Evolutionary conservation across 108 stramenopile genomes (phyloP).

Genomic region (Skeletonema tropicum): DNA sequence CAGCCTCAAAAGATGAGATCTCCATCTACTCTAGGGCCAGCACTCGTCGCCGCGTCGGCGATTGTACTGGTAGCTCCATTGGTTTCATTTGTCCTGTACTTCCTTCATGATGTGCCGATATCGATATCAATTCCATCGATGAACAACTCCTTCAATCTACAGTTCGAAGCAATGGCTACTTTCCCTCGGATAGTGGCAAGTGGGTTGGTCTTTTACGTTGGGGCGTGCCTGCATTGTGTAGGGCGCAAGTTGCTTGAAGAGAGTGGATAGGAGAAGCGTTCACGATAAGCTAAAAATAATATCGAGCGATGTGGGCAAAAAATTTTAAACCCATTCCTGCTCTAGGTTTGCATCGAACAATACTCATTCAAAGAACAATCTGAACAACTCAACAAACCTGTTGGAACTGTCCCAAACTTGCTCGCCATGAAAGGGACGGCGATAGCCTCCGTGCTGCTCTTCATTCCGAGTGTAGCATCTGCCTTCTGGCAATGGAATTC

Average conservation of each 20-base stretch:
- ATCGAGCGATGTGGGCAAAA: too few species aligned
- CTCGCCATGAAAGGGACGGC: neutral
- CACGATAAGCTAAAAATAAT: too few species aligned
- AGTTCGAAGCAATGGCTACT: neutral
- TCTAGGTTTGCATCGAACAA: neutral
- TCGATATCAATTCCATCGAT: constrained; percentile 1
- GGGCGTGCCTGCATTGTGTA: neutral
- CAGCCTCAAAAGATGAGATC: neutral
- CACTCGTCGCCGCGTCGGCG: neutral
- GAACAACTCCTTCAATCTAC: neutral
- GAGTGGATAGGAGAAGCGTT: neutral
- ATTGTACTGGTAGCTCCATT: neutral
- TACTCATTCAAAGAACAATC: neutral
- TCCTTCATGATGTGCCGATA: constrained; percentile 1
- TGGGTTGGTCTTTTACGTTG: neutral
- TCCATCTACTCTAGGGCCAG: neutral
- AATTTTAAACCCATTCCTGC: too few species aligned
- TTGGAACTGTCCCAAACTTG: neutral
- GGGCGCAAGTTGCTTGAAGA: neutral
- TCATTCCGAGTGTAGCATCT: constrained; percentile 20
- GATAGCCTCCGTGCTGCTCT: constrained; percentile 6
- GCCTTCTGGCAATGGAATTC: constrained; percentile 31
- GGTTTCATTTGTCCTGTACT: constrained; percentile 4
- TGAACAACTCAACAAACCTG: neutral
- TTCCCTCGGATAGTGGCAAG: constrained; percentile 9